A percentile compares a stretch with the other conserved stretches of the same genome.
phyloP scores from a whole-genome alignment of 2,329 filamentous ascomycete species.

The Scytalidium sp. region DNA sequence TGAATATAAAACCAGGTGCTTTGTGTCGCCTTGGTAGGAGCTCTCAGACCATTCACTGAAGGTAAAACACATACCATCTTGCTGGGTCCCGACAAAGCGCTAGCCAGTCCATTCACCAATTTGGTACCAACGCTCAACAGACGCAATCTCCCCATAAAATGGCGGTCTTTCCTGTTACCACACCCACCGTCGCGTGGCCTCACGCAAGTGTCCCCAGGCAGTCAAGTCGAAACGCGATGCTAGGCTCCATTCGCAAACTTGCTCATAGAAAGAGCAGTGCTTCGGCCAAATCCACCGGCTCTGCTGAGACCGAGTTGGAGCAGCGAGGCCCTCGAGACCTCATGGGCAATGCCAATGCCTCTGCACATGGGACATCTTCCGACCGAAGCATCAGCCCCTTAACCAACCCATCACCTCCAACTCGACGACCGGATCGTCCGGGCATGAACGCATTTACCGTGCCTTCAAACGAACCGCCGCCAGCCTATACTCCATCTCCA shows the following conservation, averaged over 20 bases:
- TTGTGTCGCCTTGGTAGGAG: too few relatives aligned
- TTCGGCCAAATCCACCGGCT: conserved; percentile 5
- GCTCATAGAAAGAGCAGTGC: conserved; percentile 15
- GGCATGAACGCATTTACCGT: conserved; percentile 27
- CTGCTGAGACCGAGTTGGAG: conserved; percentile 1
- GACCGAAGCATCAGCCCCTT: conserved; percentile 11
- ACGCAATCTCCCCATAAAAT: neutral
- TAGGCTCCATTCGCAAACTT: conserved; percentile 16
- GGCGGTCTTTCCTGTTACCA: too few relatives aligned
- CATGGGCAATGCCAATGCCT: neutral
- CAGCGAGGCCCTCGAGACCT: conserved; percentile 5
- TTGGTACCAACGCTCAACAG: too few relatives aligned
- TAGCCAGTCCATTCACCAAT: too few relatives aligned
- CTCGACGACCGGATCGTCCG: conserved; percentile 22
- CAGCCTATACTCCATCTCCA: conserved; percentile 25
- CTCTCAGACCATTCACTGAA: too few relatives aligned
- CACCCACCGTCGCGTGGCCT: neutral
- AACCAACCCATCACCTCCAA: conserved; percentile 20
- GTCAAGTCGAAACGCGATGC: conserved; percentile 8
- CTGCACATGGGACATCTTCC: neutral
- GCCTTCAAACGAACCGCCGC: conserved; percentile 27
- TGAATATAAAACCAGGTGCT: too few relatives aligned
- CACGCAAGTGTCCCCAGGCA: neutral
- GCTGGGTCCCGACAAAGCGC: too few relatives aligned
- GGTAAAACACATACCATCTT: too few relatives aligned